Evolutionary conservation across 352 stramenopile species (phyloP), one percentile per base, ranked within the genome.

Genomic region (Blastocystis sp.): DNA sequence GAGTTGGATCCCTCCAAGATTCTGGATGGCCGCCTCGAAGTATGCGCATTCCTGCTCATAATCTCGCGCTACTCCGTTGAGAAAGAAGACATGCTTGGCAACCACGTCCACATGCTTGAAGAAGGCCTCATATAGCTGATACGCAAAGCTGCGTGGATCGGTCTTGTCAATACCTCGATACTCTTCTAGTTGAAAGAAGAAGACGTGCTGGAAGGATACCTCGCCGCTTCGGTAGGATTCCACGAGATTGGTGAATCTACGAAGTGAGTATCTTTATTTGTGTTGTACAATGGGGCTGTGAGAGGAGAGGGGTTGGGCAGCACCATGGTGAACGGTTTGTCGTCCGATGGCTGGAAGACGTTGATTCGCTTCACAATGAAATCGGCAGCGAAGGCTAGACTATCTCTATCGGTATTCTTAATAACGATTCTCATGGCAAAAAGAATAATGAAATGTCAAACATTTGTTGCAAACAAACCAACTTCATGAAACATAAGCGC

Each of bases 101-200:
- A n/a, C 32, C 29, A 44, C 61, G 27, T 72, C 61, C 42, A 72
- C 61, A 48, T 49, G 24, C 32, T 72, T 72, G 32, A 72, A 72
- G 24, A 72, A 72, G 4, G 42, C 61, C 21, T 72, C 61, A 44
- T 72, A 72, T 21, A 49, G 61, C 42, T 46, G 24, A n/a, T 44
- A 72, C 2, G 61, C 61, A 27, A 51, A n/a, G 42, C 61, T 72
- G 21, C 61, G 61, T 27, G 8, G 27, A 72, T 72, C 61, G 21
- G 36, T 72, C 40, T 44, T 72, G 6, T 36, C 29, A 44, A 72
- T 48, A 51, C 61, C 61, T 27, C 32, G 16, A 21, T 51, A 72
- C 42, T 72, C 61, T 24, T 72, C 32, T 44, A 72, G 24, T 32
- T 72, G 61, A 32, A 72, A 72, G 32, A 72, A 72, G 16, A 46